These are phyloP conservation scores for Nothopassalora personata DNA, from an alignment of 2,329 filamentous ascomycete genomes.

Conservation along the genomic window DNA sequence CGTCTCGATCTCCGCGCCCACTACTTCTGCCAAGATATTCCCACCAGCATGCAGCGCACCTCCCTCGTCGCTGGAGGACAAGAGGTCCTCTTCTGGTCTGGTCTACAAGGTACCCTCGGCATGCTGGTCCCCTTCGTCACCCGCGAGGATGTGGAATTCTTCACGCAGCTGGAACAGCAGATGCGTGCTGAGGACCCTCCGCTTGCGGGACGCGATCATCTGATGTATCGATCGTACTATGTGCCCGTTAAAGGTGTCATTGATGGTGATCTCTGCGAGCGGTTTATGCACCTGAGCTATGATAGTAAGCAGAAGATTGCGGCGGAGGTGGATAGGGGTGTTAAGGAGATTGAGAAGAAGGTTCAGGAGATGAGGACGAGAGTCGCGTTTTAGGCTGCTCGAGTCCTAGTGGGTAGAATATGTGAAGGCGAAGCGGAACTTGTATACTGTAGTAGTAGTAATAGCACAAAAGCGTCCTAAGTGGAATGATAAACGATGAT, in stretches of 20 bases:
- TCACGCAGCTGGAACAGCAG: constrained; percentile 87
- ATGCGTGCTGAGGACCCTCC: constrained; percentile 82
- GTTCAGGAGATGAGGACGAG: constrained; percentile 49
- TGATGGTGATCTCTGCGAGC: constrained; percentile 92
- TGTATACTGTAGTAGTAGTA: too few species aligned
- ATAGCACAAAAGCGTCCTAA: too few species aligned
- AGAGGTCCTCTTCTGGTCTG: constrained; percentile 87
- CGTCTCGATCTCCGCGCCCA: constrained; percentile 81
- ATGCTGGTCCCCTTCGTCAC: constrained; percentile 87
- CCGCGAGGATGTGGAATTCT: constrained; percentile 94
- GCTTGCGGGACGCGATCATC: constrained; percentile 83
- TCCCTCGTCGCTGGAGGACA: constrained; percentile 85
- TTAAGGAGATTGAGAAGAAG: constrained; percentile 92
- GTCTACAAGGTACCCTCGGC: constrained; percentile 88
- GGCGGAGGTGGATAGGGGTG: constrained; percentile 81
- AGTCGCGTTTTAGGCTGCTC: constrained; percentile 32
- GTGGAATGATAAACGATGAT: too few species aligned
- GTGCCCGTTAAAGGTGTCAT: constrained; percentile 94
- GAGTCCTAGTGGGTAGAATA: too few species aligned
- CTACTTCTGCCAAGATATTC: constrained; percentile 86
- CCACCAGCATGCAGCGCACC: constrained; percentile 83
- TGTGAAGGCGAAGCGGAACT: too few species aligned
- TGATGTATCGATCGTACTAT: constrained; percentile 95
- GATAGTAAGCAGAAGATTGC: constrained; percentile 96
- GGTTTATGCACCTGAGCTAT: constrained; percentile 73